Base-by-base conservation (phyloP, 2,329 filamentous ascomycete genomes). In the Ascomycota sp. region DNA sequence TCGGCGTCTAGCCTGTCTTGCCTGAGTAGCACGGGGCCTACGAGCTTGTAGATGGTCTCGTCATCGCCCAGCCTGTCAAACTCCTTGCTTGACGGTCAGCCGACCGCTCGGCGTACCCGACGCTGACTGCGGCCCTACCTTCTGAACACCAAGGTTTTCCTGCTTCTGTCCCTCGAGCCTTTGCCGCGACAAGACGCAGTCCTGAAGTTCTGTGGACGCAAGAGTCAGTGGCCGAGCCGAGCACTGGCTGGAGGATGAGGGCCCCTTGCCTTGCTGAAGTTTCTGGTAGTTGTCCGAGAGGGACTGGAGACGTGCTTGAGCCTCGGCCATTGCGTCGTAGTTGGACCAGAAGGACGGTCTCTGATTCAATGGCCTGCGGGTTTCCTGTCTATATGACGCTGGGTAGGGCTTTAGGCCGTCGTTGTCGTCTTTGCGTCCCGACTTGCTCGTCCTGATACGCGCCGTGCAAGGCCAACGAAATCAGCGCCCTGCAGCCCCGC, bases 101-200 rank as follows among this genome's bases (percentile, higher is more conserved):
- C 3, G 8, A 9, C 7, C 16, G 12, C 25, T 12, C 2, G 7
- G 9, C 24, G 11, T 16, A 9, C 30, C 30, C 24, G n/a, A 13
- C 5, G 6, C 31, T 6, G 12, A 8, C 11, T 12, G 31, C 25
- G 13, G 9, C 24, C 31, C 12, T 8, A 81, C 80, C 58, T 80
- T 77, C 53, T 91, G 73, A 8, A 98, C 89, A 11, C 77, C 75
- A 33, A 75, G 59, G 51, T 95, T 98, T 54, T 98, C 89, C 49
- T 92, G 81, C 52, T 79, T 79, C 55, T 98, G 89, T 6, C 83
- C 79, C 52, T 93, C 84, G 6, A 98, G 72, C 56, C 79, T 91
- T 58, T 98, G 84, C 40, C 84, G 72, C 8, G 82, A 78, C 31
- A 73, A 65, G 24, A 95, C 71, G 12, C 71, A 61, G 30, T 63